phyloP scores from a whole-genome alignment of 352 stramenopile genomes.

The Albugo candida region DNA sequence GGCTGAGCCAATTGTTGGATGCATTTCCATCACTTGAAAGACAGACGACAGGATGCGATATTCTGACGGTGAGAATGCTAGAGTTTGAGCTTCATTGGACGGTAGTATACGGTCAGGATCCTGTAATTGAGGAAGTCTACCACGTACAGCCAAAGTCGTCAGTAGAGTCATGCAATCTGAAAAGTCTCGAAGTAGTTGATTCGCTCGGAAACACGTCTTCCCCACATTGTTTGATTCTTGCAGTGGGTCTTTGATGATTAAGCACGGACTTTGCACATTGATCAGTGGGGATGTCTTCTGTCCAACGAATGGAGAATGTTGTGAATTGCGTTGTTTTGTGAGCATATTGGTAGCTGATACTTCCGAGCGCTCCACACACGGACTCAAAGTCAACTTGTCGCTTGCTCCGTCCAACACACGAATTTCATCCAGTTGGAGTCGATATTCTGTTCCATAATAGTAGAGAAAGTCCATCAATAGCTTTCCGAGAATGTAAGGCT shows the following conservation, averaged over 20 bases:
- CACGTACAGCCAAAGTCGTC: slow-evolving; percentile 59
- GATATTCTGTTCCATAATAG: slow-evolving; percentile 70
- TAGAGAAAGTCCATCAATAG: slow-evolving; percentile 70
- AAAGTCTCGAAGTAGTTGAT: slow-evolving; percentile 64
- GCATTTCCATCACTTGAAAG: slow-evolving; percentile 23
- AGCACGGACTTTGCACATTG: slow-evolving; percentile 17
- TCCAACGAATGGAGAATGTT: too few species aligned
- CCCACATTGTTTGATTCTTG: slow-evolving; percentile 58
- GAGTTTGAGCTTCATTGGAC: slow-evolving; percentile 1
- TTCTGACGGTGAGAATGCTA: slow-evolving; percentile 1
- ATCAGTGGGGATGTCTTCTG: too few species aligned
- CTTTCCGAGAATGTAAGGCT: slow-evolving; percentile 23
- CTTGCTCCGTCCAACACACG: slow-evolving; percentile 11
- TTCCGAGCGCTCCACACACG: background rate
- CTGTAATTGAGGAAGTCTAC: slow-evolving; percentile 9
- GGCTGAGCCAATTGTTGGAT: too few species aligned
- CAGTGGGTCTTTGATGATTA: slow-evolving; percentile 61
- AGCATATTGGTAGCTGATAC: background rate
- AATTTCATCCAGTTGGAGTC: slow-evolving; percentile 48
- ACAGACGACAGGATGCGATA: slow-evolving; percentile 39
- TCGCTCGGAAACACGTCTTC: slow-evolving; percentile 69
- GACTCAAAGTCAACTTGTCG: background rate
- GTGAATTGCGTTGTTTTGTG: too few species aligned
- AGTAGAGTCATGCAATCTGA: slow-evolving; percentile 70
- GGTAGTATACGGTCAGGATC: background rate